phyloP scores from a whole-genome alignment of 139 green algal species.

The Picochlorum sp. region DNA sequence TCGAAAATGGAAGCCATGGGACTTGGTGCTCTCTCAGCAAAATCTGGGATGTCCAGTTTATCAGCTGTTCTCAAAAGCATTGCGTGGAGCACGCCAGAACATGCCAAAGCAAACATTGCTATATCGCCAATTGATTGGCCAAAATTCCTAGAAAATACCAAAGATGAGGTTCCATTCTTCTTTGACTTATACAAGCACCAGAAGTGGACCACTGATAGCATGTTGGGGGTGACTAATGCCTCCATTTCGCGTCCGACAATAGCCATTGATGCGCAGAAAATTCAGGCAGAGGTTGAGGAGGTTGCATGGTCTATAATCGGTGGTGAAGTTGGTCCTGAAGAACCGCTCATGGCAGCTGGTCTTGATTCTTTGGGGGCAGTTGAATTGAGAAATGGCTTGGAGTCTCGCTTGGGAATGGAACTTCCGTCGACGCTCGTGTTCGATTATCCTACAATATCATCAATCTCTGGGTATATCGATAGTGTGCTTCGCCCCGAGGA shows the following conservation, averaged over 20 bases:
- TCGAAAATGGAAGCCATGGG: constrained; percentile 27
- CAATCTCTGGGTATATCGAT: constrained; percentile 7
- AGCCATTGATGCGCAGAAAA: background rate
- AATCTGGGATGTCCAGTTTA: constrained; percentile 16
- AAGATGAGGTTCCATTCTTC: background rate
- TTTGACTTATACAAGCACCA: constrained; percentile 1
- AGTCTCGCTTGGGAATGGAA: constrained; percentile 10
- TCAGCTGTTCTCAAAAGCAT: constrained; percentile 16
- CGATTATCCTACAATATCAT: constrained; percentile 63
- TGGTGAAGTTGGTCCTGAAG: constrained; percentile 20
- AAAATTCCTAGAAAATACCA: constrained; percentile 7
- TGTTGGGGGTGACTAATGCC: background rate
- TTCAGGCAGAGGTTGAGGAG: constrained; percentile 10
- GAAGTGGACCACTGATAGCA: background rate
- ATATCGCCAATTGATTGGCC: constrained; percentile 29
- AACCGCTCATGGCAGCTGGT: constrained; percentile 65
- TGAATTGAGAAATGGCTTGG: constrained; percentile 66
- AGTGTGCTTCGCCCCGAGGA: constrained; percentile 4
- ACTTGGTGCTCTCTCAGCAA: constrained; percentile 21
- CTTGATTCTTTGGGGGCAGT: constrained; percentile 70
- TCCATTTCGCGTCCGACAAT: background rate
- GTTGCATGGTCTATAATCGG: constrained; percentile 11
- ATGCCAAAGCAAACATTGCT: constrained; percentile 3
- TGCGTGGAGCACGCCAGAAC: background rate
- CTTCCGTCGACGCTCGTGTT: constrained; percentile 54